phyloP scores from a whole-genome alignment of 108 stramenopile genomes.

The Fragilariopsis cylindrus region DNA sequence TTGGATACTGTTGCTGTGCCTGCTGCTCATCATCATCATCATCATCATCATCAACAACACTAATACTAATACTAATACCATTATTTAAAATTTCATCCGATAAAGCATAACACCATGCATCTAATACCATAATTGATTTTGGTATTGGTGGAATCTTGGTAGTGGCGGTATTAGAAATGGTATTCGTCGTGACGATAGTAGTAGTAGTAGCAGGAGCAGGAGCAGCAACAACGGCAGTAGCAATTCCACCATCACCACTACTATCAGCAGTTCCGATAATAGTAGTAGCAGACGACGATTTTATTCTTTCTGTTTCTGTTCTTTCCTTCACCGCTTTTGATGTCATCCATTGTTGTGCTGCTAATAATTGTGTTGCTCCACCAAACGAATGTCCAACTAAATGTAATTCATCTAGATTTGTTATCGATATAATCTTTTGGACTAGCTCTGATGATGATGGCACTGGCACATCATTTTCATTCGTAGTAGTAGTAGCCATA shows the following conservation, averaged over 20 bases:
- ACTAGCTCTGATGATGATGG: not conserved
- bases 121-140: conserved; percentile 30
- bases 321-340: too few relatives aligned
- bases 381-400: conserved; percentile 62
- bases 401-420: conserved; percentile 24
- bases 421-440: conserved; percentile 17
- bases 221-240: not conserved
- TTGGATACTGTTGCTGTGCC: not conserved
- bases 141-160: not conserved
- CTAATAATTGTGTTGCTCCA: conserved; percentile 37
- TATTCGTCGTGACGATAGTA: not conserved
- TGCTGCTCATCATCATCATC: too few relatives aligned
- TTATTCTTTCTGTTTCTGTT: not conserved
- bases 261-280: not conserved
- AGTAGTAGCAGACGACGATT: not conserved
- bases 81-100: conserved; percentile 14
- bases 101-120: conserved; percentile 31
- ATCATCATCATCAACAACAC: too few relatives aligned
- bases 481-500: not conserved
- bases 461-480: not conserved
- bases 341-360: conserved; percentile 3
- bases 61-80: not conserved
- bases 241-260: not conserved
- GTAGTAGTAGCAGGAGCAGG: not conserved
- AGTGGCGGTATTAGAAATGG: not conserved